These are phyloP conservation scores for Fraxinus pennsylvanica DNA, from an alignment of 257 asterid genomes.

Conservation along the genomic window DNA sequence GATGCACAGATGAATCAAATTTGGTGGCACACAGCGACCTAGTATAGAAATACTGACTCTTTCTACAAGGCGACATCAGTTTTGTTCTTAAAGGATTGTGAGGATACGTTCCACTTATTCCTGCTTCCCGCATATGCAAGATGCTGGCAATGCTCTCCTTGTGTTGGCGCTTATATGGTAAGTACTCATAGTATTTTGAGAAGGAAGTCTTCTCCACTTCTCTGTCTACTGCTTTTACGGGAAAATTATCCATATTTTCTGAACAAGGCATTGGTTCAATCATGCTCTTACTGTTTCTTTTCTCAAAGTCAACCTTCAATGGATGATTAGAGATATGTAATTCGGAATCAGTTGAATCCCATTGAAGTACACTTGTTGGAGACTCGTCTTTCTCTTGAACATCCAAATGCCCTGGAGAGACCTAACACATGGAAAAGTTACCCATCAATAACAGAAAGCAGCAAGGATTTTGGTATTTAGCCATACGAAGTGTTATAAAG, in stretches of 20 bases:
- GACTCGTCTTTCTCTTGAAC: slow-evolving; percentile 40
- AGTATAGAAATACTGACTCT: slow-evolving; percentile 52
- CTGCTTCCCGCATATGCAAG: slow-evolving; percentile 59
- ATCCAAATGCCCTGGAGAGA: slow-evolving; percentile 27
- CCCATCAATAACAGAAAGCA: slow-evolving; percentile 6
- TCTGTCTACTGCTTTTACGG: slow-evolving; percentile 27
- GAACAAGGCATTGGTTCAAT: slow-evolving; percentile 32
- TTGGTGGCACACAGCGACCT: slow-evolving; percentile 73
- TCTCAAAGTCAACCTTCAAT: slow-evolving; percentile 39
- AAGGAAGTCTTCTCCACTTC: slow-evolving; percentile 44
- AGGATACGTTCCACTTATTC: slow-evolving; percentile 31
- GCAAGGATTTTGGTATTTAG: background rate
- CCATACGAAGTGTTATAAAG: background rate
- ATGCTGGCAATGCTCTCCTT: slow-evolving; percentile 54
- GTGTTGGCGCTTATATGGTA: slow-evolving; percentile 59
- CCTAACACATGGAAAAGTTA: slow-evolving; percentile 18
- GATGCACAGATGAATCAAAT: slow-evolving; percentile 46
- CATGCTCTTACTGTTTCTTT: slow-evolving; percentile 35
- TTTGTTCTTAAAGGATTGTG: slow-evolving; percentile 21
- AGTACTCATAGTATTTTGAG: slow-evolving; percentile 64
- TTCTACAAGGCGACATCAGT: slow-evolving; percentile 34
- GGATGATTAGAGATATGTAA: slow-evolving; percentile 24
- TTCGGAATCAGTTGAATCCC: slow-evolving; percentile 26
- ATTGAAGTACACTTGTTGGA: slow-evolving; percentile 36
- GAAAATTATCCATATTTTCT: slow-evolving; percentile 31